A percentile compares a stretch with the other conserved stretches of the same genome.
Evolutionary conservation across 1,284 basidiomycete genomes (phyloP).

Genomic region (Ustilago cynodontis): DNA sequence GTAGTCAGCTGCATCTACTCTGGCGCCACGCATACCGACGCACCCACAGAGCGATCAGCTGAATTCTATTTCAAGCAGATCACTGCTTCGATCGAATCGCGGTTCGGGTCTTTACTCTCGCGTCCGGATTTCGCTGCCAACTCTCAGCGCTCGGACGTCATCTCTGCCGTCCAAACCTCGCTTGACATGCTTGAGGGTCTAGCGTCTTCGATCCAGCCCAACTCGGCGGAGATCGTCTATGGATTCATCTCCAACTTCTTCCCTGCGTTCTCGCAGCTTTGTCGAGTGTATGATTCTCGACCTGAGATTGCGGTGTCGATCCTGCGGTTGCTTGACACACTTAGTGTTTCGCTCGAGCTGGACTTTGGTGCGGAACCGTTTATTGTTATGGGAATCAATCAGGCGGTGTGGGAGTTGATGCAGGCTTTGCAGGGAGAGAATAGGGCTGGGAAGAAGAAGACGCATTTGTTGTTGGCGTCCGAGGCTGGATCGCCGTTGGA

Average conservation of each 20-base stretch:
- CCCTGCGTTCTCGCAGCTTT: constrained; percentile 44
- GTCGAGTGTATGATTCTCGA: constrained; percentile 43
- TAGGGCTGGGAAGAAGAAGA: constrained; percentile 32
- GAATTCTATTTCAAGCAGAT: constrained; percentile 56
- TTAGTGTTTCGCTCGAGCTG: constrained; percentile 41
- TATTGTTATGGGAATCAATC: constrained; percentile 42
- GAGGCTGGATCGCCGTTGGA: constrained; percentile 46
- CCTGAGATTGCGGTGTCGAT: constrained; percentile 46
- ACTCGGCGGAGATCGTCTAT: constrained; percentile 53
- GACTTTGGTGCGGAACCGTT: constrained; percentile 47
- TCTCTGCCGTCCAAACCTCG: constrained; percentile 51
- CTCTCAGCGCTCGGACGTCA: constrained; percentile 51
- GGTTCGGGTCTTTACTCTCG: constrained; percentile 50
- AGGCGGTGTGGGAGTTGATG: constrained; percentile 39
- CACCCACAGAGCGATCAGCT: constrained; percentile 31
- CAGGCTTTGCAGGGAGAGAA: constrained; percentile 34
- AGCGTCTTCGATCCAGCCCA: constrained; percentile 49
- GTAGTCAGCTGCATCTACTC: constrained; percentile 62
- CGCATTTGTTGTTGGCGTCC: constrained; percentile 29
- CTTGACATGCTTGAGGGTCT: constrained; percentile 63
- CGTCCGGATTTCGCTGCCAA: constrained; percentile 43
- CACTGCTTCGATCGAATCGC: constrained; percentile 53
- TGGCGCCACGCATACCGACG: constrained; percentile 38
- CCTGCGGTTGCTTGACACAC: constrained; percentile 42
- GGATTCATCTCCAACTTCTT: constrained; percentile 56